A percentile compares a stretch with the other conserved stretches of the same genome.
phyloP scores from a whole-genome alignment of 768 basidiomycete genomes.

The Termitomyces sp. region DNA sequence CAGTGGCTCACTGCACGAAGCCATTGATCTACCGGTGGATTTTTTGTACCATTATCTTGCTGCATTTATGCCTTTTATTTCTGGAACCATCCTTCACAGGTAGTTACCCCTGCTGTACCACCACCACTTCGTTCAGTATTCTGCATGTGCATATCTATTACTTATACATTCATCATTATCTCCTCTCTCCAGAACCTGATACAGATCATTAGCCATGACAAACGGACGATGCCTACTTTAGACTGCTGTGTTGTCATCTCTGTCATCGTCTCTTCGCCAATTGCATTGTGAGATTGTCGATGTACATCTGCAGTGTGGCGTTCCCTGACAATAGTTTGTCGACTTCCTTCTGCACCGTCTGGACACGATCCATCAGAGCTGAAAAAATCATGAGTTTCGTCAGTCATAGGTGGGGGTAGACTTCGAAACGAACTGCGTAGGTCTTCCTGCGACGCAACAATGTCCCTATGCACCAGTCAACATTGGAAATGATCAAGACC shows the following conservation, averaged over 20 bases:
- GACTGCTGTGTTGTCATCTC: background rate
- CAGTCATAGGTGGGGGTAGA: background rate
- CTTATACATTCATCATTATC: background rate
- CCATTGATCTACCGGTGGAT: slow-evolving; percentile 37
- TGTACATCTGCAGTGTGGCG: slow-evolving; percentile 82
- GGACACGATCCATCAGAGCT: slow-evolving; percentile 67
- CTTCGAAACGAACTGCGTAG: slow-evolving; percentile 50
- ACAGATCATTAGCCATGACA: no score
- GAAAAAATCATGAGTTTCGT: background rate
- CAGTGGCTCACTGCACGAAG: slow-evolving; percentile 82
- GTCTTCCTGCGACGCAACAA: slow-evolving; percentile 70
- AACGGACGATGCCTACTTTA: background rate
- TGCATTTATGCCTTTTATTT: slow-evolving; percentile 1
- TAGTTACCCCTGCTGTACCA: slow-evolving; percentile 4
- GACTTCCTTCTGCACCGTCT: slow-evolving; percentile 70
- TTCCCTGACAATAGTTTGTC: slow-evolving; percentile 78
- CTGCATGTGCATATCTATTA: slow-evolving; percentile 5
- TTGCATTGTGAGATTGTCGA: slow-evolving; percentile 84
- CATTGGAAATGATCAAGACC: background rate
- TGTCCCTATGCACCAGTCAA: slow-evolving; percentile 48
- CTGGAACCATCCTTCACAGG: background rate
- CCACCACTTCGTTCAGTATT: background rate
- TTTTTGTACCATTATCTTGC: slow-evolving; percentile 2
- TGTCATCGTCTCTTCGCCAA: slow-evolving; percentile 72
- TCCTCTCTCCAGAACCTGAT: background rate